Evolutionary conservation across 768 basidiomycete species (phyloP), one percentile per base, ranked within the genome.

Genomic region (Suillus sp.): DNA sequence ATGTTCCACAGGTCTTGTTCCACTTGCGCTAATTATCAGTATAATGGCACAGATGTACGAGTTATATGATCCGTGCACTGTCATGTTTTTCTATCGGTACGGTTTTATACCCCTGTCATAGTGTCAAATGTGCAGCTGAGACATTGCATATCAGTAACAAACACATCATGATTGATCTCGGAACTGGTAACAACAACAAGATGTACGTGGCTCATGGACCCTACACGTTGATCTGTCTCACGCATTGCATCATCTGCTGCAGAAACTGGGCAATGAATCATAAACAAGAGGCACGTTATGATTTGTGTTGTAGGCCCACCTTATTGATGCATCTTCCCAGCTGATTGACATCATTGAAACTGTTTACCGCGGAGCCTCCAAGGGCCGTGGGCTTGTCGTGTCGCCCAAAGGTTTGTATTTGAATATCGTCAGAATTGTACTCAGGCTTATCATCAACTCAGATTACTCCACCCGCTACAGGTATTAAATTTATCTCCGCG

Each of bases 251-350:
- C 50, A 3, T 25, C 43, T 45, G 10, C 30, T 2, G 1, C 27
- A 98, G 97, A 76, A 99, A 98, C 75, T 99, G 97, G 97, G 88
- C 96, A 20, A 97, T 99, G 86, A 92, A 95, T 73, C 95, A 96
- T 76, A 97, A 99, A 73, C 96, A 99, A 79, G 97, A 99, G 83
- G 94, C 93, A 47, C 38, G 84, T 67, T 40, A 38, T 45, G 4
- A 42, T 58, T 27, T 2, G 18, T 20, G 18, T 20, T 20, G 38
- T 40, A 3, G 25, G 27, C 25, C 6, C 37, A 27, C 18, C 5
- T 27, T 14, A 30, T 40, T 57, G 27, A 57, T 30, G 3, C 5
- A 3, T 27, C 18, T 30, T 40, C 10, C 11, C 64, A 98, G 95
- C 79, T 99, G 74, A 96, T 99, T 70, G 96, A 99, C 74, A 96